phyloP scores from a whole-genome alignment of 441 rosid species.

The Erodium chrysanthum region DNA sequence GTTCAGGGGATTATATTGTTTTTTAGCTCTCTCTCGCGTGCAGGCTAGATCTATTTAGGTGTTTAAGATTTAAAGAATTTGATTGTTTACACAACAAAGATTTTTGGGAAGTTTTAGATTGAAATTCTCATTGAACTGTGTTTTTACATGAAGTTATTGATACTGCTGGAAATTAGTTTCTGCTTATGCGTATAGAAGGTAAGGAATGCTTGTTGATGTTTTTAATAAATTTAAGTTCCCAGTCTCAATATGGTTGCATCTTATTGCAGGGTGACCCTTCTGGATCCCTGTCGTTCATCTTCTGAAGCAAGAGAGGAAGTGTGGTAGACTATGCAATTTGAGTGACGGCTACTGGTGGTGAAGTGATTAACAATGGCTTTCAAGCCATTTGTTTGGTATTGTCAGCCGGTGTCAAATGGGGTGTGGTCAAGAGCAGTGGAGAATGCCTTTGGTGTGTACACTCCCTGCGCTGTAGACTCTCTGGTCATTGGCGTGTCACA shows the following conservation, averaged over 20 bases:
- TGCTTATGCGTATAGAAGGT: neutral
- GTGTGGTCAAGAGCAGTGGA: slow-evolving; percentile 62
- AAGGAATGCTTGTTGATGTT: neutral
- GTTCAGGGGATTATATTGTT: neutral
- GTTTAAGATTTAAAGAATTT: neutral
- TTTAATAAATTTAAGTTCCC: neutral
- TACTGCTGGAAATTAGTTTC: neutral
- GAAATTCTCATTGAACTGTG: neutral
- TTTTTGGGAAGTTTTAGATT: neutral
- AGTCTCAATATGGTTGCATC: neutral
- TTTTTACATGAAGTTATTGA: neutral
- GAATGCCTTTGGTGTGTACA: slow-evolving; percentile 84
- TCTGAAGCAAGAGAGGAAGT: slow-evolving; percentile 13
- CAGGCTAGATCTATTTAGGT: neutral
- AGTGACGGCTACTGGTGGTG: slow-evolving; percentile 18
- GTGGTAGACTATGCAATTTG: slow-evolving; percentile 18
- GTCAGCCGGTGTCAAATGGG: slow-evolving; percentile 67
- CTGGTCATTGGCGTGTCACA: slow-evolving; percentile 59
- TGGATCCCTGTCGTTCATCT: neutral
- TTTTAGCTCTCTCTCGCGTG: neutral
- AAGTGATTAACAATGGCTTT: slow-evolving; percentile 44
- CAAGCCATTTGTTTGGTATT: slow-evolving; percentile 68
- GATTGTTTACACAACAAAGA: neutral
- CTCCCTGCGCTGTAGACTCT: slow-evolving; percentile 82
- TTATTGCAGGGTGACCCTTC: slow-evolving; percentile 21